These are phyloP conservation scores for Paramecium pentaurelia DNA, from an alignment of 73 alveolate species.

Conservation along the genomic window DNA sequence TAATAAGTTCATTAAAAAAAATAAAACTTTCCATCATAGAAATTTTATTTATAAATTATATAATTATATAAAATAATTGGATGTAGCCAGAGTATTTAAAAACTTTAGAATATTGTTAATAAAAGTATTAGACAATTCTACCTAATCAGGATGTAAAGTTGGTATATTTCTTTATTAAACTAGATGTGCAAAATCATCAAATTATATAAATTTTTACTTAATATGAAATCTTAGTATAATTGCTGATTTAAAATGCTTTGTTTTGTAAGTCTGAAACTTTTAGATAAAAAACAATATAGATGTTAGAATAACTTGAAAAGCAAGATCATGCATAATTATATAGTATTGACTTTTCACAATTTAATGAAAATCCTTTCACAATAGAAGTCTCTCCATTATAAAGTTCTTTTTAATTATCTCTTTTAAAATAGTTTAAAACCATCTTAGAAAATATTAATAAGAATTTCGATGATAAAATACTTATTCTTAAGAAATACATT, in stretches of 20 bases:
- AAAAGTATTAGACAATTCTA: not conserved
- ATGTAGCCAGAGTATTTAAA: not conserved
- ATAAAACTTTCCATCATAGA: not conserved
- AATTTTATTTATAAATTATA: not conserved
- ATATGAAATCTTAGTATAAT: not conserved
- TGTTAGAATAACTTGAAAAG: not conserved
- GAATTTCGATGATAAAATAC: not conserved
- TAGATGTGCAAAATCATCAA: not conserved
- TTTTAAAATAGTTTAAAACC: not conserved
- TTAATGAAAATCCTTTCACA: not conserved
- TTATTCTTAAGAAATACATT: not conserved
- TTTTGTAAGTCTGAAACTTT: not conserved
- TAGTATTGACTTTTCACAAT: not conserved
- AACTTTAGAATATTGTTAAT: not conserved
- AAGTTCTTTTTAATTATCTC: not conserved
- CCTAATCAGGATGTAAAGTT: constrained; percentile 19
- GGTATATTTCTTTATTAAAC: not conserved
- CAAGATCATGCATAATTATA: not conserved
- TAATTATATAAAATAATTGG: not conserved
- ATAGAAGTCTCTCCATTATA: not conserved
- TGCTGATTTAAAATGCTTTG: not conserved
- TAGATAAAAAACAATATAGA: not conserved
- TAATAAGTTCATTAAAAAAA: not conserved
- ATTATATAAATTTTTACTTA: not conserved
- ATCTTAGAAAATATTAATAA: not conserved